Base-by-base conservation (phyloP, 164 flowering plant genomes). In the Brasenia schreberi region DNA sequence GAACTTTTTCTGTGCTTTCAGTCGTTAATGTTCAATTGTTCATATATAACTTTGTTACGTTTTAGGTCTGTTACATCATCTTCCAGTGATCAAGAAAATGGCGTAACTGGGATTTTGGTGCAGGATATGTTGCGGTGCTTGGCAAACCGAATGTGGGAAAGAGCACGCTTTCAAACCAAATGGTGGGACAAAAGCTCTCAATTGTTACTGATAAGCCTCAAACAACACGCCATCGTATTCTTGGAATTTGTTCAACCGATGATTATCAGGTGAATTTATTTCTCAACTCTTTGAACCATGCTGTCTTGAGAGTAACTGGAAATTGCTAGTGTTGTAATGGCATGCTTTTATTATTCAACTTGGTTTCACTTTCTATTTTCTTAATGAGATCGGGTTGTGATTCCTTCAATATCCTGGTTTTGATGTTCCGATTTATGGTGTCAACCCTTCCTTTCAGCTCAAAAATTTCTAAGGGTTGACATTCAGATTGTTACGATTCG, bases 91-190 rank as follows among this genome's bases (percentile, higher is more conserved):
- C 53, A 45, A 1, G 12, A 45, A 7, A 45, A 12, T 45, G 12
- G 53, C 12, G 53, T 12, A 5, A 45, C 11, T 45, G 3, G 53
- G 53, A 45, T 45, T 45, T 12, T 45, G 11, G 42, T 79, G 80
- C 81, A 92, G 96, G 99, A 53, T 95, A 85, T 78, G 92, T 92
- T 71, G 99, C 97, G 59, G 90, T 95, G 3, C 78, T 95, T 45
- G 99, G 99, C 14, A 88, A 82, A 79, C 99, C 97, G 27, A 95
- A 95, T 83, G 99, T 95, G 18, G 98, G 99, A 39, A 92, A 95
- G 80, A 95, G 99, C 70, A 92, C 98, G 11, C 91, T 95, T 52
- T 80, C 87, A 43, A 90, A 95, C 76, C 98, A 95, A 77, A 86
- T 92, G 97, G 70, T 95, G 14, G 97, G 98, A n/a, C 97, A 92